Evolutionary conservation across 1,284 basidiomycete genomes (phyloP).

Genomic region (Salmacisia buchloeana): DNA sequence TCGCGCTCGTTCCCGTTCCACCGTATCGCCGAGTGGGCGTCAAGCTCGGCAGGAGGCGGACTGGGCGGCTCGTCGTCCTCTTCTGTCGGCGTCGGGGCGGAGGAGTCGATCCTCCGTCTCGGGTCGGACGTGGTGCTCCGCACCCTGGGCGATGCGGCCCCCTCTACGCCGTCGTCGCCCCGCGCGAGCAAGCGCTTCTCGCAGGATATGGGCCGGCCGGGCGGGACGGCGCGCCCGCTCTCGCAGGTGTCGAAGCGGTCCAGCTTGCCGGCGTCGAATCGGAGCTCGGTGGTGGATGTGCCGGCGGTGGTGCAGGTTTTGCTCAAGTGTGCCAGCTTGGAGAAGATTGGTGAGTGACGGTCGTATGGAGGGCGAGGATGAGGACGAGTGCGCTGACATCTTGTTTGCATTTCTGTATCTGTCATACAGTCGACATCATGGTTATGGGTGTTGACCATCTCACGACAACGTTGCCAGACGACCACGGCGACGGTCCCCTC

Average conservation of each 20-base stretch:
- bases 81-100: not conserved
- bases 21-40: constrained; percentile 28
- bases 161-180: constrained; percentile 29
- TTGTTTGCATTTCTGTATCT: not conserved
- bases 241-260: constrained; percentile 42
- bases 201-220: constrained; percentile 29
- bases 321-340: constrained; percentile 37
- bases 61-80: not conserved
- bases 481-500: constrained; percentile 20
- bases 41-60: not conserved
- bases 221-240: constrained; percentile 26
- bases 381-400: not conserved
- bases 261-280: constrained; percentile 39
- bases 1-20: constrained; percentile 19
- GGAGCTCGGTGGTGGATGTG: constrained; percentile 38
- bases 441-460: constrained; percentile 46
- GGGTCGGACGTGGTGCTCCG: constrained; percentile 35
- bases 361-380: not conserved
- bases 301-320: constrained; percentile 29
- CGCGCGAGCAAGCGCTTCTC: constrained; percentile 41
- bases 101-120: constrained; percentile 19
- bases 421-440: constrained; percentile 35
- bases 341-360: constrained; percentile 24
- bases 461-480: constrained; percentile 17
- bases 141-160: constrained; percentile 21